These are phyloP conservation scores for Phytophthora europaea DNA, from an alignment of 352 stramenopile genomes.

Conservation along the genomic window DNA sequence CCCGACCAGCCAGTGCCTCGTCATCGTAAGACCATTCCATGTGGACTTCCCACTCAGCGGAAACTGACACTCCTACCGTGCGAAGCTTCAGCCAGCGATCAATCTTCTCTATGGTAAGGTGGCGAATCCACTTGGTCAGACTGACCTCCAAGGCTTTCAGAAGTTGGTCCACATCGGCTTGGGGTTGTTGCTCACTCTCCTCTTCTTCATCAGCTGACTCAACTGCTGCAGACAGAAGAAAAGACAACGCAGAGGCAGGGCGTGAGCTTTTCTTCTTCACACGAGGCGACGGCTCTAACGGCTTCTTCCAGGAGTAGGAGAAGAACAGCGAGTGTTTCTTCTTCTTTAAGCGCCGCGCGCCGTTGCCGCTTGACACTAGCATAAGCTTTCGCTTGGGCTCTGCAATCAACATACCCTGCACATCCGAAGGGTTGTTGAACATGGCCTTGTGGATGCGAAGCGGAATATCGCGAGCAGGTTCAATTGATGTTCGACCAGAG, in stretches of 20 bases:
- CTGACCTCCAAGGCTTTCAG: slow-evolving; percentile 52
- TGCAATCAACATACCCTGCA: slow-evolving; percentile 81
- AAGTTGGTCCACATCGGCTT: slow-evolving; percentile 67
- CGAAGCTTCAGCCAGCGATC: slow-evolving; percentile 83
- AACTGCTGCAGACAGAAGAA: slow-evolving; percentile 76
- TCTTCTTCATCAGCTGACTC: slow-evolving; percentile 85
- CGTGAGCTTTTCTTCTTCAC: slow-evolving; percentile 82
- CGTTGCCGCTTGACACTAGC: slow-evolving; percentile 73
- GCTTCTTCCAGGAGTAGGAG: slow-evolving; percentile 88
- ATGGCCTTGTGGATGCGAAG: slow-evolving; percentile 88
- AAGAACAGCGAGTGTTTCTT: slow-evolving; percentile 87
- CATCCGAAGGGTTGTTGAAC: slow-evolving; percentile 82
- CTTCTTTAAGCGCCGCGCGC: slow-evolving; percentile 83
- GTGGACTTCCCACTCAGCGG: slow-evolving; percentile 82
- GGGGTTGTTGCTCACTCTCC: slow-evolving; percentile 69
- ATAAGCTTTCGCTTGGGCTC: slow-evolving; percentile 87
- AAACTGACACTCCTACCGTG: slow-evolving; percentile 73
- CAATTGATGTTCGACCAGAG: slow-evolving; percentile 46
- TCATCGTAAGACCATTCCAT: slow-evolving; percentile 90
- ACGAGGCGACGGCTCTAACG: slow-evolving; percentile 60
- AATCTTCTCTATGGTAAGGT: slow-evolving; percentile 67
- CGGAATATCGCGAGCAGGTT: slow-evolving; percentile 64
- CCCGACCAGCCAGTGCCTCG: slow-evolving; percentile 82
- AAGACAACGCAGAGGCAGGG: slow-evolving; percentile 78
- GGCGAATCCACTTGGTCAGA: slow-evolving; percentile 73